These are phyloP conservation scores for Otatea glauca DNA, from an alignment of 176 grass and related monocot genomes.

Conservation along the genomic window DNA sequence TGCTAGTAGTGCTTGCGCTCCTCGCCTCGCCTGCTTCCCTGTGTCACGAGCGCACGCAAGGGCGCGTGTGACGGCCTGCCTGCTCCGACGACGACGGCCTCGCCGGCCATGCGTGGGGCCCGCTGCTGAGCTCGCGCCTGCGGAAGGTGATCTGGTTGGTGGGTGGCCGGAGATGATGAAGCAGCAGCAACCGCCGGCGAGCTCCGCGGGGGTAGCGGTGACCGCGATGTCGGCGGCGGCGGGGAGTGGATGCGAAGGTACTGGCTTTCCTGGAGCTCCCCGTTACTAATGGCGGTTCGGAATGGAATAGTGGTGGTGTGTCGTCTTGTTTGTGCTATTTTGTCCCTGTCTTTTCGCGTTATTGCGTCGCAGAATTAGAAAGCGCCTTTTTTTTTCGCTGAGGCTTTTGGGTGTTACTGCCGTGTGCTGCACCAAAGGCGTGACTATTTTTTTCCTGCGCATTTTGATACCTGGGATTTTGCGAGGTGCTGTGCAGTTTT, in stretches of 20 bases:
- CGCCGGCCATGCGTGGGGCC: constrained; percentile 42
- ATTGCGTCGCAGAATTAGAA: not conserved
- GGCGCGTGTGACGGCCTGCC: not conserved
- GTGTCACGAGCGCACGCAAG: constrained; percentile 27
- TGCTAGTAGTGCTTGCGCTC: constrained; percentile 25
- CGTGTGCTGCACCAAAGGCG: not conserved
- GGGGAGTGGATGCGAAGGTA: constrained; percentile 48
- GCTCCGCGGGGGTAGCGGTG: not conserved
- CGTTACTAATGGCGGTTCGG: not conserved
- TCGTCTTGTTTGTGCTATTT: not conserved
- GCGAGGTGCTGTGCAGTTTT: not conserved
- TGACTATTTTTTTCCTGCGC: not conserved
- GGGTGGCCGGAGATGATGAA: constrained; percentile 27
- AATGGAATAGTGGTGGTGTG: constrained; percentile 8
- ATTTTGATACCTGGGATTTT: not conserved
- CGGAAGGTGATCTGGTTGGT: not conserved
- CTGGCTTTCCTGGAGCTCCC: no score
- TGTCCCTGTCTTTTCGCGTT: not conserved
- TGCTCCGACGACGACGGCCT: not conserved
- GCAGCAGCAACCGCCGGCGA: constrained; percentile 43
- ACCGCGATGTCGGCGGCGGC: not conserved
- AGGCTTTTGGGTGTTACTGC: not conserved
- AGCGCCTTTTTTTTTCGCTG: not conserved
- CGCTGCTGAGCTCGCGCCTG: constrained; percentile 24
- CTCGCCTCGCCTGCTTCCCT: constrained; percentile 42